These are phyloP conservation scores for Obba rivulosa DNA, from an alignment of 768 basidiomycete species.

Conservation along the genomic window DNA sequence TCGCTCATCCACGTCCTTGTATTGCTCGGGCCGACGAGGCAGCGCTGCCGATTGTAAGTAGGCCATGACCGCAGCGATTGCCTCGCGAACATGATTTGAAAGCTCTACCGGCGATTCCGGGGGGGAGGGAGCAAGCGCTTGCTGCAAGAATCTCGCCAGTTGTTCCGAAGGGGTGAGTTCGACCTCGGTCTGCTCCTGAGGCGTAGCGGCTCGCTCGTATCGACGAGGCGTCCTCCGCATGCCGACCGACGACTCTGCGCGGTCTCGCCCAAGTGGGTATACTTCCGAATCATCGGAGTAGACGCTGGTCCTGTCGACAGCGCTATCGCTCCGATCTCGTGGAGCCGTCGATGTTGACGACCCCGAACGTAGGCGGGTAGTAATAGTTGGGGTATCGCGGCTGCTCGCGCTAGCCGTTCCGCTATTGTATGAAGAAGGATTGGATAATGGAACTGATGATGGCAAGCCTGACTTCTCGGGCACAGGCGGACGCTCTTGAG, in stretches of 20 bases:
- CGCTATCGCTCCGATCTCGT: constrained; percentile 25
- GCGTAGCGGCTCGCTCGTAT: background rate
- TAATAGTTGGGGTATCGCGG: constrained; percentile 3
- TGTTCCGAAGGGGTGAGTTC: constrained; percentile 58
- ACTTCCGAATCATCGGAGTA: constrained; percentile 80
- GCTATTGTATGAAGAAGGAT: constrained; percentile 5
- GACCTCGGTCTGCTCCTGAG: constrained; percentile 8
- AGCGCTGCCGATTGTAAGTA: constrained; percentile 46
- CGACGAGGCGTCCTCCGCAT: background rate
- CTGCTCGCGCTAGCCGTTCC: constrained; percentile 1
- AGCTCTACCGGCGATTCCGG: constrained; percentile 59
- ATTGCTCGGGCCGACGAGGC: constrained; percentile 48
- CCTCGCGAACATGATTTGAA: constrained; percentile 47
- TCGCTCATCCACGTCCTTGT: constrained; percentile 53
- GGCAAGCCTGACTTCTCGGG: background rate
- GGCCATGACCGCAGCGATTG: constrained; percentile 59
- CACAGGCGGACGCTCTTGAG: background rate
- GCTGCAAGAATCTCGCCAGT: constrained; percentile 61
- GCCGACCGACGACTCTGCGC: constrained; percentile 13
- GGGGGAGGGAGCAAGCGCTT: constrained; percentile 49
- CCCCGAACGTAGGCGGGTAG: constrained; percentile 24
- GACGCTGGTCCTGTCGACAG: constrained; percentile 49
- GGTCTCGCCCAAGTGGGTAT: constrained; percentile 39
- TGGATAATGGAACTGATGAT: background rate
- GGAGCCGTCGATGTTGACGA: constrained; percentile 27